Conservation (phyloP, 495 filamentous ascomycete genomes). For the Talaromyces adpressus region DNA sequence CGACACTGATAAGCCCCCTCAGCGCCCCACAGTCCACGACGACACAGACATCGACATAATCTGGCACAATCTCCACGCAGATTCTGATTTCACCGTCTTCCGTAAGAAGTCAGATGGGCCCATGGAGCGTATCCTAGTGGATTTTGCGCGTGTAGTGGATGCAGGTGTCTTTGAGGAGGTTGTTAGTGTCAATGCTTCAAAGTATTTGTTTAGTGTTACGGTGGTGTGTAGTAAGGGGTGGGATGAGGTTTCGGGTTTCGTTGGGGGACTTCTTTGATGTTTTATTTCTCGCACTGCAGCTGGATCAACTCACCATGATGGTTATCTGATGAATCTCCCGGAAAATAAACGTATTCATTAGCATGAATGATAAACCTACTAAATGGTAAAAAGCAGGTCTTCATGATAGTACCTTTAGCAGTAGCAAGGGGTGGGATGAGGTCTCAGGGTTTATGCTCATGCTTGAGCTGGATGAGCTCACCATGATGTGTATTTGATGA, state of each 20-base stretch:
- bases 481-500: too few species aligned
- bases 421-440: background rate
- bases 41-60: background rate
- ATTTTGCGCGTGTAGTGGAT: background rate
- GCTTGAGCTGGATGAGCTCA: too few species aligned
- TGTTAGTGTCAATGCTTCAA: background rate
- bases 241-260: background rate
- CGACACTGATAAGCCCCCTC: background rate
- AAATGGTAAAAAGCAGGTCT: too few species aligned
- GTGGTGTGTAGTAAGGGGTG: background rate
- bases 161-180: constrained; percentile 2
- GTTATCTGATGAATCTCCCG: background rate
- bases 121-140: background rate
- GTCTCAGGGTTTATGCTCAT: background rate
- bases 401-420: too few species aligned
- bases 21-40: background rate
- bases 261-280: background rate
- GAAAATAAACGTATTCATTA: background rate
- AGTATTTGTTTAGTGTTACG: background rate
- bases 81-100: background rate
- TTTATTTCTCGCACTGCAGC: too few species aligned
- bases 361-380: too few species aligned
- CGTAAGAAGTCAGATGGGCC: background rate
- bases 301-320: background rate
- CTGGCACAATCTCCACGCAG: background rate